A percentile compares a stretch with the other conserved stretches of the same genome.
phyloP scores from a whole-genome alignment of 2,329 filamentous ascomycete genomes.

The Ceratocystis alfenasii region DNA sequence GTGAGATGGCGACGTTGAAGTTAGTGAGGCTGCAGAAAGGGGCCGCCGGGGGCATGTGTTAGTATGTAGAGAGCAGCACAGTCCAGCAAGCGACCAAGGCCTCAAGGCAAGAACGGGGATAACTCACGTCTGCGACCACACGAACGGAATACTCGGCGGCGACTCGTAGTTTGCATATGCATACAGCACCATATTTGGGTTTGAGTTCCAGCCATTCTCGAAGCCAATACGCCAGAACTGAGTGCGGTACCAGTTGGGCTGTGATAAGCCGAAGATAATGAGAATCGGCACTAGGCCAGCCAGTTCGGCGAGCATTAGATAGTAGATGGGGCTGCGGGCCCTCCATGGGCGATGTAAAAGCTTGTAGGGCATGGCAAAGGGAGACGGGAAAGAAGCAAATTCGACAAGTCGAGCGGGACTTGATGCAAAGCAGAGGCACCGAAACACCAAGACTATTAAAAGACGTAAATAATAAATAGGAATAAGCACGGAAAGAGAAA shows the following conservation, averaged over 20 bases:
- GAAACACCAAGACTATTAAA: not conserved
- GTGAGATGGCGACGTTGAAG: slow-evolving; percentile 64
- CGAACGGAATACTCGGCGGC: slow-evolving; percentile 49
- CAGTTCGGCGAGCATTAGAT: slow-evolving; percentile 55
- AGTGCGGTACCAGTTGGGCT: slow-evolving; percentile 60
- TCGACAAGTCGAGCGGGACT: not conserved
- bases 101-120: not conserved
- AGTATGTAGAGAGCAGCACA: not conserved
- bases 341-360: slow-evolving; percentile 50
- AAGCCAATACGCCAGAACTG: slow-evolving; percentile 62
- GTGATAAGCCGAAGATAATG: slow-evolving; percentile 59
- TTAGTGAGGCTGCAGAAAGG: slow-evolving; percentile 48
- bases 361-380: slow-evolving; percentile 32
- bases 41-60: not conserved
- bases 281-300: slow-evolving; percentile 52
- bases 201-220: slow-evolving; percentile 61
- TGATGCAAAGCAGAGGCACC: not conserved
- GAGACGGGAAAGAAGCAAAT: not conserved
- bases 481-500: not conserved
- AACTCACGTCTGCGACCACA: slow-evolving; percentile 63
- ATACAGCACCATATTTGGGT: slow-evolving; percentile 56
- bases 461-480: not conserved
- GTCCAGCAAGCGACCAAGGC: too few species aligned
- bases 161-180: slow-evolving; percentile 59
- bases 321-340: slow-evolving; percentile 47